Evolutionary conservation across 768 basidiomycete genomes (phyloP), one percentile per base, ranked within the genome.

Genomic region (Exsudoporus frostii): DNA sequence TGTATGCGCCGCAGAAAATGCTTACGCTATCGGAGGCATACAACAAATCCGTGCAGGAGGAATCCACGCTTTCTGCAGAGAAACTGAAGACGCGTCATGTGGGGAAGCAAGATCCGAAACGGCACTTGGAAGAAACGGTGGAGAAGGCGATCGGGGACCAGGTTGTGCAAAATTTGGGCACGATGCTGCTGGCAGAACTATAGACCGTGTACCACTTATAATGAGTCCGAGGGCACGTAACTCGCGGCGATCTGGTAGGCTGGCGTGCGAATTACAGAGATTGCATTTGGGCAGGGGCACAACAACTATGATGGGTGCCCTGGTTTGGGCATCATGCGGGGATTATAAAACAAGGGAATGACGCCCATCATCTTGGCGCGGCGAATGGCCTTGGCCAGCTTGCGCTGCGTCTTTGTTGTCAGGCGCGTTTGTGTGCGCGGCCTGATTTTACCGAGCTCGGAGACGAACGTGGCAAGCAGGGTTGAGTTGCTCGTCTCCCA

Each of bases 141-240:
- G 97, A 98, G 75, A 92, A 90, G 72, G 94, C 95, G 1, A 98
- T 99, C 86, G 94, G 93, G 3, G 88, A 97, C 71, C 95, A 98
- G 71, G 93, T 98, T 48, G 88, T 94, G 39, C 95, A 97, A 74
- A 95, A 90, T 66, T 72, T 98, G 57, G 95, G 91, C 37, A 96
- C 93, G 60, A 96, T 96, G 86, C 78, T 98, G 56, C 78, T 97
- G 57, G 92, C 92, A 51, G 94, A 98, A 75, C 76, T 97, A 63
- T 94, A 81, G 73, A 55, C 19, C 32, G 24, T 37, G 30, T 57
- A 45, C 22, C 11, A 7, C 20, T 30, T 34, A 22, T 43, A 22
- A 22, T 17, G 32, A 11, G 22, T 33, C 44, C 15, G 30, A 39
- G 20, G 22, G 33, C 29, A 44, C 30, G 40, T 60, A 58, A 56